Evolutionary conservation across 495 filamentous ascomycete genomes (phyloP), one percentile per base, ranked within the genome.

Genomic region (Podospora bellae-mahoneyi): DNA sequence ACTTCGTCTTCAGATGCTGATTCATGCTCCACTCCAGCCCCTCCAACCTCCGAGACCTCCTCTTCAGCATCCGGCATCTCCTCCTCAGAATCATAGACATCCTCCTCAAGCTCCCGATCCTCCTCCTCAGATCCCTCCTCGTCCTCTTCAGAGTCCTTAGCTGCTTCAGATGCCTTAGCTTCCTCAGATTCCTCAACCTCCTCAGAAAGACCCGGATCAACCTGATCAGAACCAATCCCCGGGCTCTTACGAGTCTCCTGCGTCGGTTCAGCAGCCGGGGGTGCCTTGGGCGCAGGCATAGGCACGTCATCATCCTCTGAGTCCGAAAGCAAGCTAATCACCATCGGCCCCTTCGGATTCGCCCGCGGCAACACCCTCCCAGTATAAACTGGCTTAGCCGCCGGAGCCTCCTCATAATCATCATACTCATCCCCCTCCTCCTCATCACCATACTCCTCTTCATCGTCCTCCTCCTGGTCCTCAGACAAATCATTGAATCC

Each of bases 321-420:
- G 27, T 77, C 78, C 57, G 78, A 80, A 5, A 80, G 72, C 9
- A 80, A 70, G 65, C 77, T 76, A 62, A 80, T 79, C 19, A 80
- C 72, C 2, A 75, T 71, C 61, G 78, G 78, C 15, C 65, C 32
- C 68, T 58, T 58, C 55, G n/a, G n/a, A 66, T 30, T 74, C 13
- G 39, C 7, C 39, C 18, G 39, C 0, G 39, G 39, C 39, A 13
- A 13, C 9, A 16, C 2, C 39, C 39, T 48, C 7, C 39, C 39
- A 3, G 39, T 13, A 16, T 48, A 48, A 58, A 19, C 55, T 26
- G 55, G 18, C 55, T 19, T 19, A 5, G 13, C n/a, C 15, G 16
- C n/a, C 4, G 55, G 55, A 20, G n/a, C 69, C 16, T 72, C 73
- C 23, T 71, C 71, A 44, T 75, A 73, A 55, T 73, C 70, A 23